Base-by-base conservation (phyloP, 2,329 filamentous ascomycete genomes). In the Exophiala aquamarina region DNA sequence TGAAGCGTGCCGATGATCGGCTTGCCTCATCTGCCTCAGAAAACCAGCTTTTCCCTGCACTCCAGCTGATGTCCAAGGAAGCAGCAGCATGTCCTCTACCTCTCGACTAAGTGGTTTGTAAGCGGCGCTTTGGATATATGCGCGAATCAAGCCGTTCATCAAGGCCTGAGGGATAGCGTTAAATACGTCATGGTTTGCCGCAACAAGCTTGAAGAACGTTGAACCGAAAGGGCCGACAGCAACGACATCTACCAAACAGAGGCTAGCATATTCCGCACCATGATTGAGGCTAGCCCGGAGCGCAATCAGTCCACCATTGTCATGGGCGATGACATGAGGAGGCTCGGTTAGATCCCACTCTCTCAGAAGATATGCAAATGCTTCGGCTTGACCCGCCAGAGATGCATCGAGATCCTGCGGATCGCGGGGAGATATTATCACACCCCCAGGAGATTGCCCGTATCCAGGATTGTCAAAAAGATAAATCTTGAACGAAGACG, bases 401-500 rank as follows among this genome's bases (percentile, higher is more conserved):
- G 67, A 63, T 0, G 63, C 65, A 34, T 69, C 63, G 1, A 60
- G 58, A 5, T 56, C 39, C 13, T 56, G 42, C 5, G 42, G 28
- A 5, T 23, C 40, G 6, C 6, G 6, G 6, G 23, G 11, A 20
- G 36, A 14, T 2, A 57, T 40, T 6, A 59, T 57, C 6, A 34
- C 11, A 8, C 61, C 62, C 1, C 59, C 44, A 1, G 69, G 66
- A 0, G 67, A 70, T 4, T 61, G 47, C 5, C 72, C 71, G 40
- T 71, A 75, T 1, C 72, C 72, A 3, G 71, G 69, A 9, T 70
- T 66, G 43, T 75, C 72, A 44, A 70, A 74, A 13, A 75, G 58
- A 47, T 74, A 68, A 40, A 74, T 63, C 9, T 61, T 61, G 40
- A 66, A 69, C 9, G 61, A 59, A 2, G 57, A 55, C 3, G 66